A percentile compares a stretch with the other conserved stretches of the same genome.
Conservation (phyloP, 2,329 filamentous ascomycete genomes). For the Gnomoniopsis sp. region DNA sequence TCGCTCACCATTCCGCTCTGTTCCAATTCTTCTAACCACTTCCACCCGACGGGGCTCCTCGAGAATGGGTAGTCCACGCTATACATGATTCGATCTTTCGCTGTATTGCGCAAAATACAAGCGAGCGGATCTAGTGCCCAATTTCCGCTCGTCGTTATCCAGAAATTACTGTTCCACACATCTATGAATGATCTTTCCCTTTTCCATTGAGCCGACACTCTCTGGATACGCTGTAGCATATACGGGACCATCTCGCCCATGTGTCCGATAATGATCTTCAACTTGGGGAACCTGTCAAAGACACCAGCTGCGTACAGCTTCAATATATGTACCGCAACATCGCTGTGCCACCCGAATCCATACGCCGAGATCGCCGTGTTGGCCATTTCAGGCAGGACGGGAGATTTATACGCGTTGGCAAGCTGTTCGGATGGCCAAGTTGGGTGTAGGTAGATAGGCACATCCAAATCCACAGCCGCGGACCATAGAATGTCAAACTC, state of each 20-base stretch:
- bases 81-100: constrained; percentile 49
- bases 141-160: constrained; percentile 54
- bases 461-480: constrained; percentile 11
- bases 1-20: constrained; percentile 45
- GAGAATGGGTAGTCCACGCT: constrained; percentile 58
- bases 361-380: constrained; percentile 34
- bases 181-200: constrained; percentile 37
- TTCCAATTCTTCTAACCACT: constrained; percentile 45
- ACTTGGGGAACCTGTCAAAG: constrained; percentile 50
- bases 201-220: constrained; percentile 25
- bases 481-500: constrained; percentile 10
- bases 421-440: constrained; percentile 21
- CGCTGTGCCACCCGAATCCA: constrained; percentile 49
- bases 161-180: constrained; percentile 55
- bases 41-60: constrained; percentile 43
- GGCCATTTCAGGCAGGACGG: constrained; percentile 21
- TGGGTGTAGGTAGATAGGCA: constrained; percentile 16
- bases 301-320: constrained; percentile 48
- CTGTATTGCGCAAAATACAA: constrained; percentile 39
- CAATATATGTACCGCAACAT: constrained; percentile 45
- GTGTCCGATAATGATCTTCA: constrained; percentile 55
- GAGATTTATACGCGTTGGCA: constrained; percentile 28
- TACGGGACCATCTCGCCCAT: constrained; percentile 53
- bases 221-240: constrained; percentile 44
- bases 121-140: constrained; percentile 47